Evolutionary conservation across 495 filamentous ascomycete species (phyloP).

Genomic region (Penicillium turbatum): DNA sequence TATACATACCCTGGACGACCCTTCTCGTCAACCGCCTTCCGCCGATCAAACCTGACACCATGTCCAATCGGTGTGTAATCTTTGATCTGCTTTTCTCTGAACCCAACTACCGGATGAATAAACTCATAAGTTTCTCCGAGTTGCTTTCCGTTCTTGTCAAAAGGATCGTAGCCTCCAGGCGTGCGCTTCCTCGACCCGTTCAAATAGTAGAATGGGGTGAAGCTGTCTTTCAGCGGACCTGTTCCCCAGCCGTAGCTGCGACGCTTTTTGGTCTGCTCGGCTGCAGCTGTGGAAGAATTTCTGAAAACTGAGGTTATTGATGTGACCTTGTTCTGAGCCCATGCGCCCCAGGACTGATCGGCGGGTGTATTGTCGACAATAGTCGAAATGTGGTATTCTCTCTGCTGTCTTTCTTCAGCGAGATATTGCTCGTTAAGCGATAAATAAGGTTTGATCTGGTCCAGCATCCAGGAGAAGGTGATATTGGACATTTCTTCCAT

Average conservation of each 20-base stretch:
- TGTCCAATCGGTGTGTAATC: slow-evolving; percentile 13
- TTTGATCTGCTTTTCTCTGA: slow-evolving; percentile 9
- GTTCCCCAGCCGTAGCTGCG: slow-evolving; percentile 19
- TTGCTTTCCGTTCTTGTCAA: slow-evolving; percentile 4
- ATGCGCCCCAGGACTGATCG: slow-evolving; percentile 4
- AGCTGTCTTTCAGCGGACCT: slow-evolving; percentile 16
- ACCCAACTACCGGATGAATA: slow-evolving; percentile 21
- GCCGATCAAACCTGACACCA: slow-evolving; percentile 5
- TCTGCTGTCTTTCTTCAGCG: slow-evolving; percentile 6
- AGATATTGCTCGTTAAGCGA: slow-evolving; percentile 18
- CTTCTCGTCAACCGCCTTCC: slow-evolving; percentile 5
- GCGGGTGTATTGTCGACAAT: background rate
- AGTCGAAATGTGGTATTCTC: slow-evolving; percentile 1
- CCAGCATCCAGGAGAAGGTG: slow-evolving; percentile 23
- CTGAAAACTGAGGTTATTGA: background rate
- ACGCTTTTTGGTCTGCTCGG: background rate
- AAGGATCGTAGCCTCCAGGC: slow-evolving; percentile 9
- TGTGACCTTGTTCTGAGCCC: slow-evolving; percentile 1
- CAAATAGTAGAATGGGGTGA: slow-evolving; percentile 17
- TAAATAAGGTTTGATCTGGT: slow-evolving; percentile 16
- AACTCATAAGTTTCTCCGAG: slow-evolving; percentile 14
- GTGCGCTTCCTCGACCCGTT: slow-evolving; percentile 18
- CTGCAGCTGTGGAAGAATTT: background rate
- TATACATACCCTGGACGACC: slow-evolving; percentile 13
- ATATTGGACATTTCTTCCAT: slow-evolving; percentile 27